A percentile compares a stretch with the other conserved stretches of the same genome.
These are phyloP conservation scores for Paramecium bursaria DNA, from an alignment of 73 alveolate species.

Conservation along the genomic window DNA sequence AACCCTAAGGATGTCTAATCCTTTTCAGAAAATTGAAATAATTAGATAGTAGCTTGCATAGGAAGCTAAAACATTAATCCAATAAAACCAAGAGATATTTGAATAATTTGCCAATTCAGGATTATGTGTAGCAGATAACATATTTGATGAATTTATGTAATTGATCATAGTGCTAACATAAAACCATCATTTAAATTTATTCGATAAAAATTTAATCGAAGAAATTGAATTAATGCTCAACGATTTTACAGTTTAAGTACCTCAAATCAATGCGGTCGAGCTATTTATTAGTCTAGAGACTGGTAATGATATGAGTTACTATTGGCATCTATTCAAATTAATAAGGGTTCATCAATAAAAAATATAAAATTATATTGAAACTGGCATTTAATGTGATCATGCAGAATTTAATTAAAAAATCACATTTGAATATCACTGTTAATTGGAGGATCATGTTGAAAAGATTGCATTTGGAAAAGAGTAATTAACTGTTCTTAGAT, in stretches of 20 bases:
- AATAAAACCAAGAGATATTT: slow-evolving; percentile 16
- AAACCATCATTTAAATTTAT: no score
- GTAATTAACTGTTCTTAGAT: neutral
- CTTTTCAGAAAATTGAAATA: slow-evolving; percentile 12
- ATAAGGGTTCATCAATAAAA: slow-evolving; percentile 35
- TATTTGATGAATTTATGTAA: slow-evolving; percentile 43
- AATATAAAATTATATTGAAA: slow-evolving; percentile 17
- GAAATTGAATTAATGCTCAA: no score
- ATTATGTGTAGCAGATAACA: slow-evolving; percentile 55
- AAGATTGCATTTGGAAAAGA: neutral
- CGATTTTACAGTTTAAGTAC: neutral
- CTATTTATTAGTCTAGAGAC: slow-evolving; percentile 18
- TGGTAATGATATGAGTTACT: slow-evolving; percentile 59
- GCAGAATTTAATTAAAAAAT: slow-evolving; percentile 26
- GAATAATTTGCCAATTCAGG: slow-evolving; percentile 41
- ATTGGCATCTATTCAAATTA: slow-evolving; percentile 51
- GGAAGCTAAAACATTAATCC: neutral
- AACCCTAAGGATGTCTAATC: slow-evolving; percentile 11
- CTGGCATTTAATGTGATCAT: neutral
- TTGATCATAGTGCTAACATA: slow-evolving; percentile 27
- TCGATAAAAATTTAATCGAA: no score
- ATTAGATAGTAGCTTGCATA: neutral
- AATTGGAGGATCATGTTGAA: slow-evolving; percentile 34
- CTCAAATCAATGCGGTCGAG: slow-evolving; percentile 37
- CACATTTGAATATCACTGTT: slow-evolving; percentile 10